A percentile compares a stretch with the other conserved stretches of the same genome.
Evolutionary conservation across 257 asterid genomes (phyloP).

Genomic region (Eustoma russellianum): DNA sequence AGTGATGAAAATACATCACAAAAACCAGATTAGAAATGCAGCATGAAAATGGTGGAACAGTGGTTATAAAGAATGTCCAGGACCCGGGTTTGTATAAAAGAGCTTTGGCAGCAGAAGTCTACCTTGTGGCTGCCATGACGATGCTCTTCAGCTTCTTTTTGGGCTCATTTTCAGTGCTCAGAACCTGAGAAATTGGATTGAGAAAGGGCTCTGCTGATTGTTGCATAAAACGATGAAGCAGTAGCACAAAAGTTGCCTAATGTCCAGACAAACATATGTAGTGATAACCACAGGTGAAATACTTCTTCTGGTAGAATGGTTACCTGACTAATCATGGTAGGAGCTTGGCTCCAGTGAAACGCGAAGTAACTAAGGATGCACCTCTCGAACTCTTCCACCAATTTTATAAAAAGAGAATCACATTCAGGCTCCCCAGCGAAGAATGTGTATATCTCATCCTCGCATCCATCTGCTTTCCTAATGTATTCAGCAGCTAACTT

Average conservation of each 20-base stretch:
- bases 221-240: too few relatives aligned
- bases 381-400: constrained; percentile 85
- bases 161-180: constrained; percentile 66
- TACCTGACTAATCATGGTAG: constrained; percentile 80
- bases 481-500: constrained; percentile 80
- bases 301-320: neutral
- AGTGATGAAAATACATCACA: too few relatives aligned
- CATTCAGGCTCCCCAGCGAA: constrained; percentile 59
- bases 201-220: neutral
- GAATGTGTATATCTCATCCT: constrained; percentile 65
- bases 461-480: constrained; percentile 67
- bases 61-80: too few relatives aligned
- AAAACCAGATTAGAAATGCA: too few relatives aligned
- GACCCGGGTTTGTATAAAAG: too few relatives aligned
- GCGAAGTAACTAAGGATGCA: constrained; percentile 90
- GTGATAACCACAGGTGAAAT: too few relatives aligned
- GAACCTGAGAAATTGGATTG: constrained; percentile 32
- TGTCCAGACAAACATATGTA: too few relatives aligned
- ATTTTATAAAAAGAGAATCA: constrained; percentile 81
- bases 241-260: too few relatives aligned
- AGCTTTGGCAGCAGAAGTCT: neutral
- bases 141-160: constrained; percentile 75
- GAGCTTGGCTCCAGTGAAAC: constrained; percentile 79
- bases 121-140: constrained; percentile 96
- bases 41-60: too few relatives aligned